A percentile compares a stretch with the other conserved stretches of the same genome.
Evolutionary conservation across 2,329 filamentous ascomycete species (phyloP).

Genomic region (Tolypocladium endophyticum): DNA sequence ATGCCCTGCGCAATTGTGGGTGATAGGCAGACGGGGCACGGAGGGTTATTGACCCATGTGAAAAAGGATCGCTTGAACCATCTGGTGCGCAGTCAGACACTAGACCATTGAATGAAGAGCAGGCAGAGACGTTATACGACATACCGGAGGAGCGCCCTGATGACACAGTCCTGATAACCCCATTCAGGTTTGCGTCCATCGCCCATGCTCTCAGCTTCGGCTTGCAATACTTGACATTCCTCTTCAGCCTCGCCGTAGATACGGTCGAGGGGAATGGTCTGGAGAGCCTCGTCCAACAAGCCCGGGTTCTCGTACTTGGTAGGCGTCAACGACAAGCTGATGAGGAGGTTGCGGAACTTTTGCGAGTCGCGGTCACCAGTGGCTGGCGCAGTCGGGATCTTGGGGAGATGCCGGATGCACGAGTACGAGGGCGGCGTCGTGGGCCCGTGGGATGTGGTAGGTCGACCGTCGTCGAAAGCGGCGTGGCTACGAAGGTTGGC

Average conservation of each 20-base stretch:
- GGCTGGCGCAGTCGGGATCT: slow-evolving; percentile 62
- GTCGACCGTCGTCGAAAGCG: slow-evolving; percentile 28
- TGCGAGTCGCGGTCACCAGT: slow-evolving; percentile 53
- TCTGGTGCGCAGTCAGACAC: slow-evolving; percentile 14
- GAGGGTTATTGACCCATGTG: slow-evolving; percentile 91
- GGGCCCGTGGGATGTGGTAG: slow-evolving; percentile 35
- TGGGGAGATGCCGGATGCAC: slow-evolving; percentile 38
- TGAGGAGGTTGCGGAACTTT: slow-evolving; percentile 71
- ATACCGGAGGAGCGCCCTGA: slow-evolving; percentile 74
- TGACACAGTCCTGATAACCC: slow-evolving; percentile 96
- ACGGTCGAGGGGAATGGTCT: slow-evolving; percentile 75
- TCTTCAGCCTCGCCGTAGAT: slow-evolving; percentile 94
- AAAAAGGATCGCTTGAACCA: slow-evolving; percentile 98
- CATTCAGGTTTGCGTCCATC: slow-evolving; percentile 73
- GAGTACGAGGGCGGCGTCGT: slow-evolving; percentile 36
- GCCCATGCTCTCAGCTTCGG: slow-evolving; percentile 79
- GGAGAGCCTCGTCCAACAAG: slow-evolving; percentile 80
- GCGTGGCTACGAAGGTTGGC: slow-evolving; percentile 32
- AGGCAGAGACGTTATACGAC: slow-evolving; percentile 15
- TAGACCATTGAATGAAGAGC: background rate
- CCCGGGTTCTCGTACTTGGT: slow-evolving; percentile 95
- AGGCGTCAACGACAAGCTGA: slow-evolving; percentile 78
- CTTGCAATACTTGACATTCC: slow-evolving; percentile 77
- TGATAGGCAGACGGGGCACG: slow-evolving; percentile 70
- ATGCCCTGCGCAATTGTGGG: slow-evolving; percentile 76